These are phyloP conservation scores for Botryotinia narcissicola DNA, from an alignment of 2,329 filamentous ascomycete species.

Conservation along the genomic window DNA sequence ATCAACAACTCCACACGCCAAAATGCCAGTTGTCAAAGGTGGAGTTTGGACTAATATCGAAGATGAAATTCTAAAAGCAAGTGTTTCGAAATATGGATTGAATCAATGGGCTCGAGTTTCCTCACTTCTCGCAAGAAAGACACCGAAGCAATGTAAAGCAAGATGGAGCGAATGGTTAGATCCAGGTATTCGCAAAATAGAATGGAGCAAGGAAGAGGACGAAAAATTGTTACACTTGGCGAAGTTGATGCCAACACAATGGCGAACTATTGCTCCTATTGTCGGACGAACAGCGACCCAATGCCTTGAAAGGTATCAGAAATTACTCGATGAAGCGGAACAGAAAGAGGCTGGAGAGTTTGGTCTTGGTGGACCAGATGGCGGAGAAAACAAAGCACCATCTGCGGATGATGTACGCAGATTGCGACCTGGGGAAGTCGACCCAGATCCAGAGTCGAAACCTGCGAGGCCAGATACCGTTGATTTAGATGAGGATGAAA, in stretches of 20 bases:
- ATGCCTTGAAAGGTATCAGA: constrained; percentile 95
- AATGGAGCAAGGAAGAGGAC: constrained; percentile 98
- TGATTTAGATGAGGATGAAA: constrained; percentile 97
- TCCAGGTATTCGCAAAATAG: constrained; percentile 95
- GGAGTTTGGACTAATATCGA: constrained; percentile 75
- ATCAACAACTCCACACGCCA: constrained; percentile 33
- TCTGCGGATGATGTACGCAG: constrained; percentile 89
- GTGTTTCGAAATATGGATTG: constrained; percentile 89
- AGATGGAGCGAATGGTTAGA: constrained; percentile 99
- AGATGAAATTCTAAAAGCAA: constrained; percentile 91
- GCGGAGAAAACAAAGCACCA: constrained; percentile 82
- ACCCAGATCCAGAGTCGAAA: constrained; percentile 96
- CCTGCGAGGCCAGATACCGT: constrained; percentile 94
- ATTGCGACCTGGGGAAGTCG: constrained; percentile 86
- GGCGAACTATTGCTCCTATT: constrained; percentile 96
- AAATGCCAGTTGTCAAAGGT: constrained; percentile 71
- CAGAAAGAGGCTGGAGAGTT: constrained; percentile 78
- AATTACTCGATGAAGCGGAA: constrained; percentile 92
- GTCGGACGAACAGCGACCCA: constrained; percentile 96
- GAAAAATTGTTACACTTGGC: constrained; percentile 95
- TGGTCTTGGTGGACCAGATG: constrained; percentile 79
- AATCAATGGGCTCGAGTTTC: constrained; percentile 99
- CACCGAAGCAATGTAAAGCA: constrained; percentile 98
- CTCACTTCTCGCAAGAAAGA: constrained; percentile 93
- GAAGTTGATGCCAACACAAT: constrained; percentile 98